Conservation (phyloP, 2,329 filamentous ascomycete species). For the Myriangium duriaei region DNA sequence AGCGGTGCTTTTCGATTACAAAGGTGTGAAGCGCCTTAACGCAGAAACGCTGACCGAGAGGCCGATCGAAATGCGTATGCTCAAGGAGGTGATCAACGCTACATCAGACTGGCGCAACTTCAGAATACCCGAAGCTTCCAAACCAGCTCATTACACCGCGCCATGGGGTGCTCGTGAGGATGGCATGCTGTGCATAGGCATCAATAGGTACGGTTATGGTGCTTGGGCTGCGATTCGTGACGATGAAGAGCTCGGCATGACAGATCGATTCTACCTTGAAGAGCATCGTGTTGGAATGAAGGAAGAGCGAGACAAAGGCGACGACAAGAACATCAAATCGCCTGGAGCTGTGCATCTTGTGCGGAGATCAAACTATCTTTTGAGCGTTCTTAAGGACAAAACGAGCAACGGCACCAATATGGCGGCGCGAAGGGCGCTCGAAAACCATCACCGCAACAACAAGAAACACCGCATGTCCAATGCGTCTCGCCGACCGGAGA, state of each 20-base stretch:
- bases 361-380: slow-evolving; percentile 82
- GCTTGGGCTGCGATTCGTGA: slow-evolving; percentile 93
- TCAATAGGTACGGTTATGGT: slow-evolving; percentile 86
- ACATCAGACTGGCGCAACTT: slow-evolving; percentile 63
- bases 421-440: slow-evolving; percentile 64
- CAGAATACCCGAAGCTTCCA: slow-evolving; percentile 80
- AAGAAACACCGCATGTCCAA: slow-evolving; percentile 60
- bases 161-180: slow-evolving; percentile 89
- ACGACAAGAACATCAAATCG: slow-evolving; percentile 64
- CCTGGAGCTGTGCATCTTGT: slow-evolving; percentile 96
- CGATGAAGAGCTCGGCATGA: slow-evolving; percentile 71
- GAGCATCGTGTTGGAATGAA: slow-evolving; percentile 98
- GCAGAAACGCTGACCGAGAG: slow-evolving; percentile 90
- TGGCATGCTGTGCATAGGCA: slow-evolving; percentile 91
- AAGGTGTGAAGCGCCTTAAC: slow-evolving; percentile 86
- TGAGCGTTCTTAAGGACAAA: slow-evolving; percentile 89
- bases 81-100: slow-evolving; percentile 58
- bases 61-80: slow-evolving; percentile 73
- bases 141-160: slow-evolving; percentile 81
- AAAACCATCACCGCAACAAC: slow-evolving; percentile 91
- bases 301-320: slow-evolving; percentile 69
- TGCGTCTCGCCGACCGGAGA: slow-evolving; percentile 43
- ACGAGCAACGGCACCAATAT: slow-evolving; percentile 51
- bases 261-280: slow-evolving; percentile 88
- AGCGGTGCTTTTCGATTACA: slow-evolving; percentile 88